These are phyloP conservation scores for Colletotrichum aenigma DNA, from an alignment of 2,329 filamentous ascomycete species.

Conservation along the genomic window DNA sequence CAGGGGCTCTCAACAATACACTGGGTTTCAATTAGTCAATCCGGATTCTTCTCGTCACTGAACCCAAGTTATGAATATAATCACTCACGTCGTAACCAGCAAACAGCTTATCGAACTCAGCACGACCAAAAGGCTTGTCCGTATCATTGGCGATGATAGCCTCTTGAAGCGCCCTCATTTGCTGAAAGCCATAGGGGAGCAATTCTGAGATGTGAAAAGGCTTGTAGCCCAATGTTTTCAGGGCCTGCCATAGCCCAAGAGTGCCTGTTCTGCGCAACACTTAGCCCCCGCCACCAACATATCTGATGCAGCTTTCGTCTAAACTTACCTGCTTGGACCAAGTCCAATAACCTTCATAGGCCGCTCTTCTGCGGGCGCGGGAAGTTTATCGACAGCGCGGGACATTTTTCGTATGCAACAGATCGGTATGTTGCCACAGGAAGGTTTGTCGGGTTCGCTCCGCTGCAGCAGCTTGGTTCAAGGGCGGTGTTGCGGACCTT, in stretches of 20 bases:
- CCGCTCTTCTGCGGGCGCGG: background rate
- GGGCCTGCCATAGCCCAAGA: slow-evolving; percentile 36
- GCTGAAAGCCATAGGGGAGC: slow-evolving; percentile 22
- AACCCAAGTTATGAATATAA: accelerated
- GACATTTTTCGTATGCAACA: background rate
- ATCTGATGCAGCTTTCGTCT: background rate
- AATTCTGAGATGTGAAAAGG: slow-evolving; percentile 41
- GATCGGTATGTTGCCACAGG: background rate
- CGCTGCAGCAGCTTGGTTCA: background rate
- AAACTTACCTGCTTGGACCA: slow-evolving; percentile 9
- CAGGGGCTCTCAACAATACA: slow-evolving; percentile 20
- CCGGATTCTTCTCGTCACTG: background rate
- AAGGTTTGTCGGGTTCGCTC: background rate
- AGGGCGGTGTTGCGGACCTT: background rate
- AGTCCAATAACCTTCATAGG: slow-evolving; percentile 14
- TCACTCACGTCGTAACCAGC: slow-evolving; percentile 35
- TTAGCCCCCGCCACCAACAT: background rate
- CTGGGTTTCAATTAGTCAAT: background rate
- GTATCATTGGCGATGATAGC: slow-evolving; percentile 29
- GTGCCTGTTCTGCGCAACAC: slow-evolving; percentile 36
- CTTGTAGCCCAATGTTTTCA: slow-evolving; percentile 38
- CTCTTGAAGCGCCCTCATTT: slow-evolving; percentile 33
- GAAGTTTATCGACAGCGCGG: slow-evolving; percentile 15
- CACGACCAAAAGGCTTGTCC: slow-evolving; percentile 30
- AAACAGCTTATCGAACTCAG: slow-evolving; percentile 45